Percentiles rank a stretch among this genome's conserved stretches.
Evolutionary conservation across 73 alveolate species (phyloP).

Genomic region (Paramecium biaurelia): DNA sequence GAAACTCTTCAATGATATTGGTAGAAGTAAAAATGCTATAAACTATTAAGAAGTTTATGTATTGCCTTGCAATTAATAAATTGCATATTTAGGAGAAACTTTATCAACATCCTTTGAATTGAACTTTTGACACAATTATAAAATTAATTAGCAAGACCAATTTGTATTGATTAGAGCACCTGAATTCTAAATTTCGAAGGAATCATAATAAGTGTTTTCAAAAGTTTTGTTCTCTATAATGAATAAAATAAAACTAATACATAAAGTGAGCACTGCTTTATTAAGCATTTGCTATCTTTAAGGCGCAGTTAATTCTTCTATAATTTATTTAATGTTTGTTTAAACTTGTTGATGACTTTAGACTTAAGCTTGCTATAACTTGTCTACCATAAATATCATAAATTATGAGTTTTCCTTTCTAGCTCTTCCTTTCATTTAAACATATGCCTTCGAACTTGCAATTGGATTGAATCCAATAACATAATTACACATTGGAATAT

Average conservation of each 20-base stretch:
- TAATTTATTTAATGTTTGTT: background rate
- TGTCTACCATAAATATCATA: constrained; percentile 51
- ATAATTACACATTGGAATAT: constrained; percentile 72
- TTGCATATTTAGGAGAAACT: background rate
- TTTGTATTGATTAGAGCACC: constrained; percentile 24
- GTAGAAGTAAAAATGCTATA: background rate
- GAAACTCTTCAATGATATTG: background rate
- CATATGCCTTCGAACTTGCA: constrained; percentile 70
- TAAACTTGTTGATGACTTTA: background rate
- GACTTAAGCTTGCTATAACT: background rate
- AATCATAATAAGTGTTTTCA: background rate
- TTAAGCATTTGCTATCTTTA: background rate
- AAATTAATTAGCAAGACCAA: background rate
- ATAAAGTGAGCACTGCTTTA: background rate
- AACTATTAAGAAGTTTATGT: background rate
- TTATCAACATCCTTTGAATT: background rate
- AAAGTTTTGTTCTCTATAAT: background rate
- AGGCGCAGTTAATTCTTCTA: background rate
- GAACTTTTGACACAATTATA: background rate
- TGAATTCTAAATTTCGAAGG: background rate
- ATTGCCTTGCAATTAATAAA: background rate
- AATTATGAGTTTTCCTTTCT: constrained; percentile 66
- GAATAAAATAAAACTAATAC: background rate
- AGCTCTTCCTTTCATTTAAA: constrained; percentile 77
- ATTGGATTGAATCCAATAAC: constrained; percentile 70